phyloP scores from a whole-genome alignment of 176 grass and related monocot species.

The Bromus sterilis region DNA sequence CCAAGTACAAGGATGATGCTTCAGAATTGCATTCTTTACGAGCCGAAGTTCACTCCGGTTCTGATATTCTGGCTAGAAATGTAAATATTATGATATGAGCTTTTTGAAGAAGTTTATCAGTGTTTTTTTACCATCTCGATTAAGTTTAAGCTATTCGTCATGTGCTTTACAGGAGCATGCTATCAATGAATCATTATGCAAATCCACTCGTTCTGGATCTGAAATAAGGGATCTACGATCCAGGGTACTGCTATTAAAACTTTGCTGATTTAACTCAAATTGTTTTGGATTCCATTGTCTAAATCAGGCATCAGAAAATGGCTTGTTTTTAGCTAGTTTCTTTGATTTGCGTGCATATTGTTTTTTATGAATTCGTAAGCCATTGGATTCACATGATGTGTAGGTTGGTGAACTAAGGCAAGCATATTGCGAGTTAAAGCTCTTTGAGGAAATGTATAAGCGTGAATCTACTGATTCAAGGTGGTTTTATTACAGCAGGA shows the following conservation, averaged over 20 bases:
- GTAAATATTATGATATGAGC: slow-evolving; percentile 25
- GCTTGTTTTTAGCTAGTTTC: not conserved
- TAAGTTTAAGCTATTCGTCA: not conserved
- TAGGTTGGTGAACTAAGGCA: slow-evolving; percentile 34
- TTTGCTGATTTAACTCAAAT: not conserved
- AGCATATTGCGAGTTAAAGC: slow-evolving; percentile 34
- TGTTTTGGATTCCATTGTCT: not conserved
- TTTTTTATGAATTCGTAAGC: not conserved
- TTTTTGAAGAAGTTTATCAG: not conserved
- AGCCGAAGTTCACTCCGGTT: slow-evolving; percentile 71
- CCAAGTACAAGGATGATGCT: slow-evolving; percentile 61
- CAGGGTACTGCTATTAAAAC: not conserved
- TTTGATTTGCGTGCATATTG: not conserved
- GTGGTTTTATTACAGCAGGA: slow-evolving; percentile 15
- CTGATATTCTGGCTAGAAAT: slow-evolving; percentile 54
- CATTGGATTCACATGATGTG: slow-evolving; percentile 9
- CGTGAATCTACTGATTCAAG: slow-evolving; percentile 47
- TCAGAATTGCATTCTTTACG: slow-evolving; percentile 64
- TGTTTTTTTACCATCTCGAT: not conserved
- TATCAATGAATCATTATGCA: slow-evolving; percentile 6
- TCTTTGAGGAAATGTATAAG: slow-evolving; percentile 57
- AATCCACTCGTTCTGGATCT: slow-evolving; percentile 12
- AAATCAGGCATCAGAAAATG: not conserved
- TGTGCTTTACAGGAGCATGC: slow-evolving; percentile 26
- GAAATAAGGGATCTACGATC: slow-evolving; percentile 26